phyloP scores from a whole-genome alignment of 345 rosid genomes.

The Brassica nigra region DNA sequence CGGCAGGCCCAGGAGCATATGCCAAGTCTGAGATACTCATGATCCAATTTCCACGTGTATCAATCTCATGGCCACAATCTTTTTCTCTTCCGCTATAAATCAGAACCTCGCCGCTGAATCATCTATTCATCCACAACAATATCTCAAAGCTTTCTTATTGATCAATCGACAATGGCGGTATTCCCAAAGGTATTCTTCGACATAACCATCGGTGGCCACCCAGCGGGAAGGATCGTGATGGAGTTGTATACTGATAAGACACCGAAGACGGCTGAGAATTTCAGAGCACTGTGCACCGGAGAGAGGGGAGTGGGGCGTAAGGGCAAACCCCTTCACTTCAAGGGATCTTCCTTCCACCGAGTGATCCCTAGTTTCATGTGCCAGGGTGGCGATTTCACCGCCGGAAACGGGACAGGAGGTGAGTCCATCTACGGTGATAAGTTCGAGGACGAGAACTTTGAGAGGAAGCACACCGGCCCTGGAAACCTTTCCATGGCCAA shows the following conservation, averaged over 20 bases:
- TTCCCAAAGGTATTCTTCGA: conserved; percentile 75
- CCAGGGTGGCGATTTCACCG: conserved; percentile 87
- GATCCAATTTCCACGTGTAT: conserved; percentile 46
- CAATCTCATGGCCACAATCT: neutral
- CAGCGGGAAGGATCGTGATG: conserved; percentile 67
- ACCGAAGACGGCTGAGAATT: conserved; percentile 73
- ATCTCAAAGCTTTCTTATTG: neutral
- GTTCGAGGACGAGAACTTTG: conserved; percentile 79
- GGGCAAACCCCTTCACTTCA: conserved; percentile 85
- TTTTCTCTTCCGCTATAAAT: conserved; percentile 41
- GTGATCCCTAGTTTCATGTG: conserved; percentile 85
- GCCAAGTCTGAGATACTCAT: conserved; percentile 31
- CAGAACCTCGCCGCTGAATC: conserved; percentile 1
- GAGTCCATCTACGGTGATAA: conserved; percentile 78
- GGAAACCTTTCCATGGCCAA: conserved; percentile 84
- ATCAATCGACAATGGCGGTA: conserved; percentile 35
- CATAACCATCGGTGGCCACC: conserved; percentile 49
- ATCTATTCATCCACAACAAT: conserved; percentile 24
- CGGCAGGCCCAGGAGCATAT: conserved; percentile 19
- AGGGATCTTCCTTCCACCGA: conserved; percentile 71
- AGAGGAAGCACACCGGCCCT: conserved; percentile 74
- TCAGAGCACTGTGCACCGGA: conserved; percentile 86
- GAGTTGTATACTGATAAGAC: conserved; percentile 62
- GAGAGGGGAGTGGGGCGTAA: conserved; percentile 59
- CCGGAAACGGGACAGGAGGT: conserved; percentile 78